Base-by-base conservation (phyloP, 208 protist species). In the Acanthamoeba castellanii region DNA sequence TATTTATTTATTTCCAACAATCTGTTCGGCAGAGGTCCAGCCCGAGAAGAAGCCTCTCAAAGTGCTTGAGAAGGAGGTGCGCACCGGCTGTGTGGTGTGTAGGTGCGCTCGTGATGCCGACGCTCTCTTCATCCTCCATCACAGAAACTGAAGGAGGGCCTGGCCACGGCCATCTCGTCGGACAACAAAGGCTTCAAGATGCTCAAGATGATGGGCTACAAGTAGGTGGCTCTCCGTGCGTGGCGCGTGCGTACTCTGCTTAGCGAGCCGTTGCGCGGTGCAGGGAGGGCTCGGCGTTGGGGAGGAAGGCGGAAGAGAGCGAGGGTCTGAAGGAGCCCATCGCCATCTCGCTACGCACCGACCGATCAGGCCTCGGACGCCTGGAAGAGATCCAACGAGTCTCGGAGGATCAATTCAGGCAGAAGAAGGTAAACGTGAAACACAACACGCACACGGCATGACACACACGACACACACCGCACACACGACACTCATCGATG, bases 141-240 rank as follows among this genome's bases (percentile, higher is more conserved):
- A 20, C 68, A 89, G 47, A 89, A 89, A 61, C 47, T 89, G 47
- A 89, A 89, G 81, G 81, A 89, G 47, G 81, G 81, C n/a, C 32
- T 89, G 37, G 34, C 81, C n/a, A 89, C 81, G 30, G 47, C 81
- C 30, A 89, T 89, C 32, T 27, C 81, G 22, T 30, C 47, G 22
- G 81, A 89, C 81, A 89, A 64, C 81, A 89, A 89, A 45, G 81
- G 81, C 81, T 89, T 89, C 81, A 89, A 89, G 81, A 13, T 89
- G 45, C 81, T 89, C 81, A 89, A 89, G 81, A n/a, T 89, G 16
- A 89, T 89, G 81, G 81, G 81, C 81, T 89, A 89, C 81, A 89
- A 89, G 81, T 89, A 61, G 25, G 6, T 59, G 47, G 32, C 78
- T 30, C 14, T 32, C 3, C 3, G n/a, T n/a, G n/a, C n/a, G n/a